phyloP scores from a whole-genome alignment of 768 basidiomycete species.

The Calocera cornea region DNA sequence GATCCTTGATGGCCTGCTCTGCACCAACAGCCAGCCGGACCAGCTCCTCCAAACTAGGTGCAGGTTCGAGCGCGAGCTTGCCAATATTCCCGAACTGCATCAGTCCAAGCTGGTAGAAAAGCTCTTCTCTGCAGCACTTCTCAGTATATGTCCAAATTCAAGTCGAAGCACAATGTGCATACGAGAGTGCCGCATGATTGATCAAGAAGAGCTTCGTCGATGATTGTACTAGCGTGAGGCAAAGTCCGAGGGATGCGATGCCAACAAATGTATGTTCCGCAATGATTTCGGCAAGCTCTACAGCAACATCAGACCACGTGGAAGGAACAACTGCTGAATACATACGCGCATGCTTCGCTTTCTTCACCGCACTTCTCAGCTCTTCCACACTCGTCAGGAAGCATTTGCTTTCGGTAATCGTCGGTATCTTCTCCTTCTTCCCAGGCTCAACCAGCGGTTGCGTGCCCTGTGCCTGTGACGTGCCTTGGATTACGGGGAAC shows the following conservation, averaged over 20 bases:
- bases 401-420: slow-evolving; percentile 61
- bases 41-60: slow-evolving; percentile 57
- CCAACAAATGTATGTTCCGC: slow-evolving; percentile 86
- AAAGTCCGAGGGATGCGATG: slow-evolving; percentile 61
- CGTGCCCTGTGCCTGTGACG: slow-evolving; percentile 14
- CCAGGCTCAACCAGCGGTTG: slow-evolving; percentile 12
- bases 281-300: slow-evolving; percentile 73
- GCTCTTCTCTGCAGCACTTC: slow-evolving; percentile 65
- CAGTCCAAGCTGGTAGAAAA: slow-evolving; percentile 88
- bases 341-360: slow-evolving; percentile 58
- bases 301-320: not conserved
- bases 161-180: slow-evolving; percentile 23
- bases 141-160: not conserved
- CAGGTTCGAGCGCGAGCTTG: slow-evolving; percentile 65
- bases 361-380: slow-evolving; percentile 45
- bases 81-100: slow-evolving; percentile 80
- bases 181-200: slow-evolving; percentile 76
- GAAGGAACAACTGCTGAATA: slow-evolving; percentile 1
- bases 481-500: slow-evolving; percentile 45
- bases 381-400: slow-evolving; percentile 58
- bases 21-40: slow-evolving; percentile 65
- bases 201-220: slow-evolving; percentile 80
- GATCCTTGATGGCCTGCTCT: slow-evolving; percentile 40
- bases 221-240: slow-evolving; percentile 73
- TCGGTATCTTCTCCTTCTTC: slow-evolving; percentile 28